Evolutionary conservation across 306 rosid species (phyloP), one percentile per base, ranked within the genome.

Genomic region (Arachis stenosperma): DNA sequence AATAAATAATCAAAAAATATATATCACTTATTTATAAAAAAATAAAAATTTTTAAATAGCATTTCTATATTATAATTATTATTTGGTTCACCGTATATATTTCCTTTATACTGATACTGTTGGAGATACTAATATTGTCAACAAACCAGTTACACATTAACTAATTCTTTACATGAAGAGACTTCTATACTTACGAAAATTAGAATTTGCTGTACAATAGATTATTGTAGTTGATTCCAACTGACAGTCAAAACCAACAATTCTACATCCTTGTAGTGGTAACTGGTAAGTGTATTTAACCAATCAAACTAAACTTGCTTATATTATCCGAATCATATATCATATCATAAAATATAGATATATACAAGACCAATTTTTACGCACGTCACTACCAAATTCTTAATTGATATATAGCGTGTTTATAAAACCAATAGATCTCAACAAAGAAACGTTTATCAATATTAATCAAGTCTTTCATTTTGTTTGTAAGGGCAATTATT

Each of bases 301-400:
- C 3, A 6, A 3, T 17, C 5, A 14, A 65, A 33, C 33, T 46
- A 33, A 67, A 50, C 53, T 56, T 40, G 33, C 48, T 14, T 40
- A 14, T 30, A 14, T 14, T 14, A 40, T 40, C 15, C 6, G 29
- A 61, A 22, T 40, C n/a, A 62, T 22, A 22, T 22, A 22, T 22
- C 27, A 22, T 22, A 22, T 22, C 27, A 22, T 22, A 22, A 1
- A 22, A 22, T 22, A 22, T 22, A 22, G 27, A 22, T 22, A 22
- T 22, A 22, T 22, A 22, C 27, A 22, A 22, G 27, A 22, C 27
- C 15, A 69, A 11, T 54, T 39, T 40, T 60, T 78, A 44, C 61
- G 46, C 71, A 54, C 61, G 46, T 36, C 46, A 70, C 54, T 22
- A 43, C 61, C 13, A 54, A 71, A 47, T 46, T 48, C 39, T 27